Base-by-base conservation (phyloP, 1,139 yeast genomes). In the Blastobotrys capitulatus region DNA sequence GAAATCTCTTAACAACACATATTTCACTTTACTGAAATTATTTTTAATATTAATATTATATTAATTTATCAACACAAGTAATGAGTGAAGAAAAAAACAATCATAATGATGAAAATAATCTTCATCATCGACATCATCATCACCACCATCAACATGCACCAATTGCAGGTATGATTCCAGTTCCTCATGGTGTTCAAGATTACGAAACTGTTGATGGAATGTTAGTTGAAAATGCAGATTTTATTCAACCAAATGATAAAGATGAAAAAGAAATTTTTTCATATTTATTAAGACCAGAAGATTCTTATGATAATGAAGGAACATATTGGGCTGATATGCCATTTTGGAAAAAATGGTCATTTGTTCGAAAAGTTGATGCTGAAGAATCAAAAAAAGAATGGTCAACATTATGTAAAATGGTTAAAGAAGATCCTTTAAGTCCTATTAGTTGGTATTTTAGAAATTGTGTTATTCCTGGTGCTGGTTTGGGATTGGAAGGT, bases 321-420 rank as follows among this genome's bases (percentile, higher is more conserved):
- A 54, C 47, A 19, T 68, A 68, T 60, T 68, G 72, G 72, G 72
- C 71, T 29, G 72, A 68, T 49, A 46, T 67, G 57, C 67, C 69
- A 12, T 48, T 61, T 18, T 36, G 52, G 22, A 45, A 64, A 59
- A 59, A 62, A 27, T 48, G 57, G 27, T 25, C 44, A 22, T 67
- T 68, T 57, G 62, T 66, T 50, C 53, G 49, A 51, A 45, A 50
- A 41, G 66, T 65, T 43, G 63, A 67, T 54, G 38, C 36, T 37
- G 55, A 53, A 7, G 71, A 67, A 51, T 56, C 63, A 37, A 54
- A 46, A 44, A 54, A 56, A 18, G 71, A 67, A 57, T 52, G 61
- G 46, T 39, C 44, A 18, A 40, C 54, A 19, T 47, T 64, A 35
- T 54, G 64, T 52, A 31, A 49, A 31, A 62, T 64, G 66, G 50